phyloP scores from a whole-genome alignment of 352 stramenopile species.

The Halophytophthora batemanensis region DNA sequence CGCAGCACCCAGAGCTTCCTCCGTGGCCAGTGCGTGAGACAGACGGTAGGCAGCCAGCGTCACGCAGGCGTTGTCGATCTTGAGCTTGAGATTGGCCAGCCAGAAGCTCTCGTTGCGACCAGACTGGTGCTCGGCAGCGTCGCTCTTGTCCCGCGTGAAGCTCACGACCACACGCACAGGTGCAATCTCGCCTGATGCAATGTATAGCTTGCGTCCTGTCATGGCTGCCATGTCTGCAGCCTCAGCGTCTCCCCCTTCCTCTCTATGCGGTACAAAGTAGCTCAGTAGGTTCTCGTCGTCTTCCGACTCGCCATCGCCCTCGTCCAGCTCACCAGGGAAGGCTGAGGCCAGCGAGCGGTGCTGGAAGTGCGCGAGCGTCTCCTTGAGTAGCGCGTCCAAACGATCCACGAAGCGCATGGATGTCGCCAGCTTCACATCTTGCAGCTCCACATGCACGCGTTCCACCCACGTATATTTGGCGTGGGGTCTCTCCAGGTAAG shows the following conservation, averaged over 20 bases:
- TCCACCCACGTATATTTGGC: conserved; percentile 74
- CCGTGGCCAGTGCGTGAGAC: conserved; percentile 64
- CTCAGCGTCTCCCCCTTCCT: conserved; percentile 29
- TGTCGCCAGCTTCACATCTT: conserved; percentile 69
- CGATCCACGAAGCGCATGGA: conserved; percentile 82
- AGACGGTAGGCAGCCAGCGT: conserved; percentile 65
- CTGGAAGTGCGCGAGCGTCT: conserved; percentile 71
- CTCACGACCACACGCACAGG: conserved; percentile 74
- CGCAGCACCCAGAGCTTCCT: conserved; percentile 66
- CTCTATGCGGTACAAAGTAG: conserved; percentile 57
- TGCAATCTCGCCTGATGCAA: conserved; percentile 61
- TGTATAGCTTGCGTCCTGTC: conserved; percentile 77
- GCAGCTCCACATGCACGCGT: conserved; percentile 47
- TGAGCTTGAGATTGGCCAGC: conserved; percentile 80
- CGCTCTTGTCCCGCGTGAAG: conserved; percentile 70
- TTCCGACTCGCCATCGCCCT: conserved; percentile 17
- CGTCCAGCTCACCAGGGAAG: conserved; percentile 32
- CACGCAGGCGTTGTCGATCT: conserved; percentile 86
- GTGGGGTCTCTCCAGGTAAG: conserved; percentile 68
- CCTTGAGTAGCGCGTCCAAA: conserved; percentile 49
- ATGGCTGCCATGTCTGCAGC: conserved; percentile 57
- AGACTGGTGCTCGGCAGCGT: conserved; percentile 23
- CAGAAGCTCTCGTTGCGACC: conserved; percentile 53
- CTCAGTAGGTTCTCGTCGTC: conserved; percentile 55
- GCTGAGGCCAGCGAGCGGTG: conserved; percentile 49